Evolutionary conservation across 495 filamentous ascomycete species (phyloP), one percentile per base, ranked within the genome.

Genomic region (Evernia prunastri): DNA sequence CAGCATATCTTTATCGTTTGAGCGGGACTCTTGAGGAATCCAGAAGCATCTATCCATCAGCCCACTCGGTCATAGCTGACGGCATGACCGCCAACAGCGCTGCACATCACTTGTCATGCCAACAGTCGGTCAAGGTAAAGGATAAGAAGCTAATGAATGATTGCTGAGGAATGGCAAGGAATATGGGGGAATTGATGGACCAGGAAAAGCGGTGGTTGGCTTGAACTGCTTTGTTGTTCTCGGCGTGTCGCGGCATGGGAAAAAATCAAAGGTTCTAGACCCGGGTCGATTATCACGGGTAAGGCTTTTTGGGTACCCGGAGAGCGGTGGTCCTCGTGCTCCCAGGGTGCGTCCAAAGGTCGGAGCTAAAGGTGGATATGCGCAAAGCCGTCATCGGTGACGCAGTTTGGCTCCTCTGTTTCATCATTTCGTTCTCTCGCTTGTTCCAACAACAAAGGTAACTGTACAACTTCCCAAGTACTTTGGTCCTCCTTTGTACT

Each of bases 241-340:
- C 4, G 3, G 13, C 1, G 36, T 33, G 59, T 17, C 12, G 27
- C 11, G 13, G 42, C 23, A 18, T 15, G 39, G 12, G 25, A 20
- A 33, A 15, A 51, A 42, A 18, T 2, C 36, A 33, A 49, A 42
- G 31, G 63, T 56, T 67, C 66, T 67, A 67, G 66, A 51, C 66
- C 57, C 0, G 13, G 47, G 58, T 59, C 65, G 27, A 58, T 58
- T 37, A n/a, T 37, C 35, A 37, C 40, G 58, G 42, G 59, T 57
- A 67, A 54, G 65, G 65, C 57, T 63, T n/a, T n/a, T n/a, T n/a
- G n/a, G n/a, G n/a, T 56, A 36, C 29, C 43, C 65, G 60, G 59
- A 35, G 33, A 56, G 54, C 39, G 65, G 51, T 29, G 51, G 56
- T 56, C 39, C 53, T 63, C 61, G 61, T 63, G 51, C 27, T 33